phyloP scores from a whole-genome alignment of 805 yeast genomes.

The Spathaspora gorwiae region DNA sequence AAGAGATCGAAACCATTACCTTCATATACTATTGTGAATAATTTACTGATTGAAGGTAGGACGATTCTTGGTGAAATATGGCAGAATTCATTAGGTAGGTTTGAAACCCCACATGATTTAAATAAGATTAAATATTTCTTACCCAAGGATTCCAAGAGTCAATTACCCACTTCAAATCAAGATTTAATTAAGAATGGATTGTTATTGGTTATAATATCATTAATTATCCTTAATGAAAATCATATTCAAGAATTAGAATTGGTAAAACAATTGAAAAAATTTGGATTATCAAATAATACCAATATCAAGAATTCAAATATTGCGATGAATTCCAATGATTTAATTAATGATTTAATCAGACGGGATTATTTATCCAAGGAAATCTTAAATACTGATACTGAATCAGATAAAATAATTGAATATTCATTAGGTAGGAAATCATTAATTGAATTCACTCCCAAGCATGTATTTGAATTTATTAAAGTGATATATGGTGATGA shows the following conservation, averaged over 20 bases:
- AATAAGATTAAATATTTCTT: constrained; percentile 18
- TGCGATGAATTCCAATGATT: constrained; percentile 16
- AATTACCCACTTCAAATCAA: constrained; percentile 17
- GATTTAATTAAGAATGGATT: constrained; percentile 31
- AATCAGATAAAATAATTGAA: constrained; percentile 15
- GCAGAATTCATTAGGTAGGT: constrained; percentile 8
- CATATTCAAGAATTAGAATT: constrained; percentile 25
- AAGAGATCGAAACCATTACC: constrained; percentile 5
- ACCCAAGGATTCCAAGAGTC: constrained; percentile 15
- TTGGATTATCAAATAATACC: constrained; percentile 22
- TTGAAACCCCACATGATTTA: background rate
- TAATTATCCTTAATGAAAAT: constrained; percentile 30
- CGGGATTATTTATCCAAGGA: constrained; percentile 25
- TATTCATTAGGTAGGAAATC: constrained; percentile 31
- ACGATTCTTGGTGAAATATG: constrained; percentile 23
- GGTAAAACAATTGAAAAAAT: constrained; percentile 15
- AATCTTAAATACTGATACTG: constrained; percentile 8
- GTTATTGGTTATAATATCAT: constrained; percentile 21
- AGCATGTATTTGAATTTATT: constrained; percentile 21
- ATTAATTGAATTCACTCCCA: constrained; percentile 28
- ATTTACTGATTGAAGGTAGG: constrained; percentile 16
- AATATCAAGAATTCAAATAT: constrained; percentile 16
- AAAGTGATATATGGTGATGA: constrained; percentile 19
- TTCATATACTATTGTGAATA: constrained; percentile 18
- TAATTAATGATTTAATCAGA: constrained; percentile 23